Base-by-base conservation (phyloP, 2,329 filamentous ascomycete species). In the Trichocomaceae sp. region DNA sequence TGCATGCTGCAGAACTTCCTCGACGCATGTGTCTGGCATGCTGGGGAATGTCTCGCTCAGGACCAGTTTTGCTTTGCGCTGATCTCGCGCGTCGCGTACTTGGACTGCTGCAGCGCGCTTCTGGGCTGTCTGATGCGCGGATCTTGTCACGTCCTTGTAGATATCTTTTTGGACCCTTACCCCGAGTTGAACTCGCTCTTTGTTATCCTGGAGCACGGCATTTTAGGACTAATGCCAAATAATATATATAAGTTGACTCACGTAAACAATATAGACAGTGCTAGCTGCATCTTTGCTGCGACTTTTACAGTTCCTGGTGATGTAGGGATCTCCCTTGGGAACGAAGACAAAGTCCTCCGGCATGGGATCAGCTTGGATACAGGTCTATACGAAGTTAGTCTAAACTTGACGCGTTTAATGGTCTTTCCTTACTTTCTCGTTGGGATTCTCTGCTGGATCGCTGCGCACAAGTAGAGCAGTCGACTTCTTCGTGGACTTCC, bases 141-240 rank as follows among this genome's bases (percentile, higher is more conserved):
- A 63, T 26, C 62, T 52, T 19, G 71, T 63, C 13, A 79, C 75
- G 8, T 65, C 57, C 6, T 61, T 52, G 52, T 76, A 61, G 20
- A 78, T 69, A 6, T 63, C 60, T 15, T 58, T 60, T 0, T 75
- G 76, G 3, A 77, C 69, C 39, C 75, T 72, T 19, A 80, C 66
- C 13, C 77, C 77, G 15, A 75, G 54, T 57, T 29, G 60, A 61
- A 29, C 57, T 62, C 37, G 39, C 17, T 35, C 39, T 54, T 68
- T 70, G 31, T 63, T 66, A 26, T 57, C 55, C 50, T 57, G 6
- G 15, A 47, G n/a, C 37, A 29, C 39, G 12, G 42, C 50, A 19
- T 44, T 23, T 9, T 22, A 47, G 57, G 49, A 56, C 46, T 17
- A 19, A 48, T 23, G 17, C 47, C 8, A 29, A n/a, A 22, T 33